Base-by-base conservation (phyloP, 2,329 filamentous ascomycete genomes). In the Lithohypha guttulata region DNA sequence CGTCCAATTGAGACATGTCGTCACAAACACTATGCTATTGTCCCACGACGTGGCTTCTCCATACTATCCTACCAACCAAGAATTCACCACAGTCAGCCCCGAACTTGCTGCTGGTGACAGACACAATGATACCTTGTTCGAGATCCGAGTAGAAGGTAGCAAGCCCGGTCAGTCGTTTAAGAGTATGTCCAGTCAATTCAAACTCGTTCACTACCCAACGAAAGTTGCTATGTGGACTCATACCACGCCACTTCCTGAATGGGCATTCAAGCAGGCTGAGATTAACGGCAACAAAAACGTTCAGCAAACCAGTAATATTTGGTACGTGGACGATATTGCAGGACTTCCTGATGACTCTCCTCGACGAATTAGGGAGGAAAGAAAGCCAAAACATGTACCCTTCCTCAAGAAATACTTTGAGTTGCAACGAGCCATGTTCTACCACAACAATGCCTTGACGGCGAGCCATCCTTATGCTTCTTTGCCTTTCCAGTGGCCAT, bases 181-280 rank as follows among this genome's bases (percentile, higher is more conserved):
- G 68, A 89, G 82, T 45, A 75, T 94, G 57, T 79, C 89, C 7
- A 81, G 85, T 45, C 83, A 94, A 64, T 95, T 98, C 75, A 96
- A 95, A 66, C 73, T 98, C 44, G 76, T 98, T 52, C 91, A 98
- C 62, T 77, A 83, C 55, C 86, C 89, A 6, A 93, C 85, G 60
- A 93, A 93, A 61, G 91, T 98, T 35, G 89, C 91, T 49, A 93
- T 98, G 89, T 98, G 91, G 91, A 98, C 91, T 19, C 89, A 96
- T 61, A 82, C 82, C 23, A 91, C 79, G 43, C 84, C 91, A 34
- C 75, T 98, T n/a, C 91, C 91, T 3, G 91, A 98, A 3, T 98
- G 91, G 91, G 91, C 74, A 18, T 89, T 83, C 68, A 91, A 93
- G 61, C 91, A 98, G 62, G 89, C 93, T 55, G 91, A 98, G 60